Evolutionary conservation across 805 yeast species (phyloP), one percentile per base, ranked within the genome.

Genomic region (Yamadazyma takamatsuzukensis): DNA sequence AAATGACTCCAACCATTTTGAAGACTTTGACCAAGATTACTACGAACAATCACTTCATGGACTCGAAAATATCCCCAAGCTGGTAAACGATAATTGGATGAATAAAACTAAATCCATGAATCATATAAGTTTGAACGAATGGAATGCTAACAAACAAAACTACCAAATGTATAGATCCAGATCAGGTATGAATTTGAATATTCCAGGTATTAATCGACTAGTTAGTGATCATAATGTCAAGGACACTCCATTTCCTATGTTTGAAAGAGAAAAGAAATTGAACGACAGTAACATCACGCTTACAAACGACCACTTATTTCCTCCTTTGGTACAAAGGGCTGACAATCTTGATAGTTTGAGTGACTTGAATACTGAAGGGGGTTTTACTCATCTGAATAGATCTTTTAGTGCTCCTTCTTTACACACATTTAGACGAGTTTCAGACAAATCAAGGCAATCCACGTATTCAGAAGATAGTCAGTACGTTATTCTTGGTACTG

Each of bases 331-430:
- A 18, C 21, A 21, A 15, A 31, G 40, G 21, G 30, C 21, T 12
- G 61, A 55, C 18, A 37, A 57, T 33, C 47, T 61, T 17, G 63
- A 59, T 30, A 40, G 49, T 21, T 33, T 56, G 18, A 53, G 60
- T 30, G 64, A 58, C 25, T 27, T 56, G 16, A 39, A 41, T 34
- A 37, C 32, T 13, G 21, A 23, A n/a, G 16, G 15, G 21, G 18
- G 25, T 19, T 42, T 36, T 36, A 28, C 43, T 15, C 36, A 45
- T 9, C 52, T 50, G 55, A 47, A 43, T 36, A 30, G 61, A 14
- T 56, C 66, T 2, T 44, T 44, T 28, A 57, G 67, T 43, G 71
- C 70, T 3, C 71, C 71, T 7, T 62, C 70, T 4, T 49, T 64
- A 27, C 64, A 63, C 36, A 63, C 70, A 4, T 63, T 51, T 40